Conservation (phyloP, 345 rosid genomes). For the Cardamine resedifolia region DNA sequence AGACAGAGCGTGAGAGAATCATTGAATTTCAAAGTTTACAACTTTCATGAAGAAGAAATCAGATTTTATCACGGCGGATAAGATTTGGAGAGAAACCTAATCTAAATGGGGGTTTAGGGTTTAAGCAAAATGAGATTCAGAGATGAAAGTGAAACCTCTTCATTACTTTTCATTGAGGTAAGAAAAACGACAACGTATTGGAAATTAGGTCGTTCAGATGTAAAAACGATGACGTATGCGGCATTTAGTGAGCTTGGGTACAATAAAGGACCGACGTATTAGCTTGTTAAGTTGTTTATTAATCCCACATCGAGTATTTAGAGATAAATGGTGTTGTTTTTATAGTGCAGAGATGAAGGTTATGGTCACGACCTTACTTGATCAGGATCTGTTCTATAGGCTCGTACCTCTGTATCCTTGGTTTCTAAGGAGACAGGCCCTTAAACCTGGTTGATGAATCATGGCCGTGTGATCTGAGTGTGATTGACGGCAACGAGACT, state of each 20-base stretch:
- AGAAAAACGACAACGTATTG: not conserved
- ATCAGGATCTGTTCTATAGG: no score
- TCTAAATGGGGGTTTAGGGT: slow-evolving; percentile 44
- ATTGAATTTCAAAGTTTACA: slow-evolving; percentile 11
- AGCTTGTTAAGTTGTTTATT: not conserved
- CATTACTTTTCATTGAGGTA: not conserved
- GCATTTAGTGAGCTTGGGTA: no score
- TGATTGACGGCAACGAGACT: slow-evolving; percentile 10
- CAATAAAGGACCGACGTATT: no score
- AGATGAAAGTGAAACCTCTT: not conserved
- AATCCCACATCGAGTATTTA: not conserved
- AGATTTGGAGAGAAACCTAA: slow-evolving; percentile 12
- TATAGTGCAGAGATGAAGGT: fast-evolving
- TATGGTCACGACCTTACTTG: slow-evolving; percentile 1
- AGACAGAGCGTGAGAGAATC: slow-evolving; percentile 52
- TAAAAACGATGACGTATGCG: not conserved
- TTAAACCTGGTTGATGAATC: no score
- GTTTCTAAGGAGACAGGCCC: no score
- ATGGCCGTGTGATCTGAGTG: slow-evolving; percentile 8
- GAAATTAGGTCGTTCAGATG: not conserved
- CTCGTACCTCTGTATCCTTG: no score
- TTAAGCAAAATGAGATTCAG: slow-evolving; percentile 36
- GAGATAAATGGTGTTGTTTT: not conserved
- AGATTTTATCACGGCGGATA: slow-evolving; percentile 22
- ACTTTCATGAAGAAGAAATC: not conserved